Base-by-base conservation (phyloP, 805 yeast species). In the Suhomyces sp. region DNA sequence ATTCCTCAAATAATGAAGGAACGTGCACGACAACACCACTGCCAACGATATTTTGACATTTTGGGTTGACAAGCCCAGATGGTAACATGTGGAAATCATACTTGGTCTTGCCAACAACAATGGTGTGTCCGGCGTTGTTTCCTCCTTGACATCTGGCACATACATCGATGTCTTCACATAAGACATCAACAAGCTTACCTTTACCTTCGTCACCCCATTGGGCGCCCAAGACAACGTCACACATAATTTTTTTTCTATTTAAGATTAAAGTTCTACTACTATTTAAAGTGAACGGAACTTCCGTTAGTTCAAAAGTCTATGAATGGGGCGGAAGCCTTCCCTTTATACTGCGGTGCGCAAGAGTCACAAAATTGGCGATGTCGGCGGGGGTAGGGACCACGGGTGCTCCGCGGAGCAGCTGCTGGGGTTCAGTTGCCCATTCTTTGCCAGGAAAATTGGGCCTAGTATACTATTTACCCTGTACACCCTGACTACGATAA, bases 121-220 rank as follows among this genome's bases (percentile, higher is more conserved):
- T 94, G 43, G 99, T 94, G 71, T 94, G 99, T 33, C 99, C 99
- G 25, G 99, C 99, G 68, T 94, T 94, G 79, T 94, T 94, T 66
- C 99, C 99, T 72, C 99, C 99, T 68, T 87, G 92, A 75, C 98
- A 93, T 70, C 99, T 83, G 25, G 98, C 97, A 70, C 97, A 96
- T 41, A 94, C 93, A 61, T 94, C 98, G 62, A 94, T 87, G 60
- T 89, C 85, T 64, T 93, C 98, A 73, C 98, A 96, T 48, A 94
- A 80, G 51, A 94, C 78, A 69, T 94, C 99, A 47, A 94, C 99
- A 53, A 94, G 81, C 73, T 94, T 94, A 53, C 99, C 99, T 70
- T 94, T 94, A 68, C 99, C 99, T 83, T 94, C 99, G 68, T 94
- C 99, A 58, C 99, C 99, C 99, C 99, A 94, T 75, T 94, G 99